These are phyloP conservation scores for Solanum ahanhuiri DNA, from an alignment of 257 asterid species.

Conservation along the genomic window DNA sequence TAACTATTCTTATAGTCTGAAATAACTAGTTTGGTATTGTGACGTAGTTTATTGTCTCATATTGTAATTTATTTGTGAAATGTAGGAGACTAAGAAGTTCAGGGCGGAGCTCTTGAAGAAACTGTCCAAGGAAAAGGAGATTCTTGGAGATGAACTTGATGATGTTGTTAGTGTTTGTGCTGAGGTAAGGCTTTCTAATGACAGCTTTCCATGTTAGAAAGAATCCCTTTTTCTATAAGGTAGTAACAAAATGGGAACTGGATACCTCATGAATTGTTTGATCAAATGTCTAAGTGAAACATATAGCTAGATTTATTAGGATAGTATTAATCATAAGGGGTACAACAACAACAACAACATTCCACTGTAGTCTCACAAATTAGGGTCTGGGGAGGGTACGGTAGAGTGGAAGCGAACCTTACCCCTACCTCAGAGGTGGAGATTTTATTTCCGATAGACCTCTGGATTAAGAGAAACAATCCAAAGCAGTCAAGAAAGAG, in stretches of 20 bases:
- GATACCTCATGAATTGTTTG: background rate
- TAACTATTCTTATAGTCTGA: background rate
- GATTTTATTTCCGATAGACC: no score
- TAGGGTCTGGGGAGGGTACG: background rate
- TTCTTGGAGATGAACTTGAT: conserved; percentile 39
- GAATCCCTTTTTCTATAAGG: background rate
- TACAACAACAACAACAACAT: background rate
- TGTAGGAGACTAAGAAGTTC: conserved; percentile 53
- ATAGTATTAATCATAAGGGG: background rate
- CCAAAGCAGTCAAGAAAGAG: background rate
- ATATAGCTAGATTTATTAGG: background rate
- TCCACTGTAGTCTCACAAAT: background rate
- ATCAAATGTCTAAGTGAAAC: background rate
- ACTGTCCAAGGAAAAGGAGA: conserved; percentile 36
- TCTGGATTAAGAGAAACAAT: background rate
- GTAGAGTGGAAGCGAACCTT: background rate
- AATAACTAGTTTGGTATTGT: background rate
- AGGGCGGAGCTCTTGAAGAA: conserved; percentile 36
- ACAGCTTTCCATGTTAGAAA: background rate
- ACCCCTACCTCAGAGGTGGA: background rate
- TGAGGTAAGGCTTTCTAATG: conserved; percentile 10
- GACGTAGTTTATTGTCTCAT: background rate
- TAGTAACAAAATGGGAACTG: background rate
- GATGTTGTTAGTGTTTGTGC: conserved; percentile 40
- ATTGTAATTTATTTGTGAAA: background rate